A percentile compares a stretch with the other conserved stretches of the same genome.
Evolutionary conservation across 1,139 yeast species (phyloP).

Genomic region (Debaryomycetaceae sp.): DNA sequence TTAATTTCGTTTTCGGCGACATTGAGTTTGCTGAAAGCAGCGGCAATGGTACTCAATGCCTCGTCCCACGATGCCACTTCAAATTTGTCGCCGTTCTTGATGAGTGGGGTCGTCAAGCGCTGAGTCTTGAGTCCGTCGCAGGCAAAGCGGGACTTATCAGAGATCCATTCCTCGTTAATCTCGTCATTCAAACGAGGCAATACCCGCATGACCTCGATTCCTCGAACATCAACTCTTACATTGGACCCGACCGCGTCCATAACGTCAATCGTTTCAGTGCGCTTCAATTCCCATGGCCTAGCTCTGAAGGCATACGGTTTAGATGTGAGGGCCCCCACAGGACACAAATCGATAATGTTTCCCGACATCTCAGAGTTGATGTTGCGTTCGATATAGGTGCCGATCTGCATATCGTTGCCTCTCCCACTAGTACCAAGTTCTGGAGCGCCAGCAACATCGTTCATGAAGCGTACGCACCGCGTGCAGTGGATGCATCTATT

Average conservation of each 20-base stretch:
- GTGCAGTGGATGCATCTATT: slow-evolving; percentile 92
- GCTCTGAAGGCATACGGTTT: slow-evolving; percentile 89
- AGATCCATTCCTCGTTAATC: slow-evolving; percentile 85
- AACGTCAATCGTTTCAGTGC: slow-evolving; percentile 82
- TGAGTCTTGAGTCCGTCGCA: slow-evolving; percentile 82
- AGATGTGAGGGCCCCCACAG: slow-evolving; percentile 85
- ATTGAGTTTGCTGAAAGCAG: slow-evolving; percentile 45
- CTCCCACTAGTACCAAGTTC: slow-evolving; percentile 85
- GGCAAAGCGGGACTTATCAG: slow-evolving; percentile 80
- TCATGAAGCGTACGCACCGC: slow-evolving; percentile 81
- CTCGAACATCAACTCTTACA: slow-evolving; percentile 78
- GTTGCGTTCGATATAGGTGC: slow-evolving; percentile 79
- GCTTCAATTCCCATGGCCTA: slow-evolving; percentile 89
- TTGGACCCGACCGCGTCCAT: slow-evolving; percentile 78
- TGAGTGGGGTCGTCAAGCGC: slow-evolving; percentile 73
- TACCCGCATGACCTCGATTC: slow-evolving; percentile 81
- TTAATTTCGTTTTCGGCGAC: slow-evolving; percentile 67
- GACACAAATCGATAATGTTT: slow-evolving; percentile 81
- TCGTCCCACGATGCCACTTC: slow-evolving; percentile 83
- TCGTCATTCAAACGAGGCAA: slow-evolving; percentile 82
- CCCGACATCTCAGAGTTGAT: slow-evolving; percentile 82
- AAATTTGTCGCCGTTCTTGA: slow-evolving; percentile 62
- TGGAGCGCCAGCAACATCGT: slow-evolving; percentile 89
- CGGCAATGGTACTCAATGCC: slow-evolving; percentile 62
- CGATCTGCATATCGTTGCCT: slow-evolving; percentile 88